phyloP scores from a whole-genome alignment of 352 stramenopile species.

The Phytophthora palmivora region DNA sequence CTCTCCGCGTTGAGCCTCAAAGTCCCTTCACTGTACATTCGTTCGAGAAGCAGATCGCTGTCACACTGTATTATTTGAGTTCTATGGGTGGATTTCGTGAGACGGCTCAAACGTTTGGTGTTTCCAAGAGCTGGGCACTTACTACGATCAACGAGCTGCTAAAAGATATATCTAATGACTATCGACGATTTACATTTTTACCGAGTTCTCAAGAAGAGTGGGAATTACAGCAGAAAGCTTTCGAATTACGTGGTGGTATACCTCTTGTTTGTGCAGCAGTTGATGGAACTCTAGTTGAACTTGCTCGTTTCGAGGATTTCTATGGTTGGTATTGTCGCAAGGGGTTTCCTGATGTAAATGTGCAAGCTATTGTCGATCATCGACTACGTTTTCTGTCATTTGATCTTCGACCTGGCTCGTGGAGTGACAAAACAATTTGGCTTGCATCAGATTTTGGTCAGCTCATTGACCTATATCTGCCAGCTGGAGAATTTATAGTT shows the following conservation, averaged over 20 bases:
- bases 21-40: too few species aligned
- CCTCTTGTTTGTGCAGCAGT: slow-evolving; percentile 8
- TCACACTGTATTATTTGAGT: too few species aligned
- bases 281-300: not conserved
- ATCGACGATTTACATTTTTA: not conserved
- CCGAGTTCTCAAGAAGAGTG: not conserved
- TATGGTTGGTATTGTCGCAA: slow-evolving; percentile 6
- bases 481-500: not conserved
- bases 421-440: slow-evolving; percentile 19
- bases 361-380: slow-evolving; percentile 4
- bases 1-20: too few species aligned
- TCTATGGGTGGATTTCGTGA: not conserved
- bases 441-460: not conserved
- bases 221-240: not conserved
- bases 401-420: not conserved
- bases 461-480: not conserved
- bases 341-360: slow-evolving; percentile 3
- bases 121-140: not conserved
- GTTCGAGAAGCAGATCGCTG: too few species aligned
- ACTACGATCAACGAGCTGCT: slow-evolving; percentile 2
- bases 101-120: slow-evolving; percentile 4
- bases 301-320: slow-evolving; percentile 3
- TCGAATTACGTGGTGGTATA: not conserved
- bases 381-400: slow-evolving; percentile 1
- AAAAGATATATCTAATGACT: not conserved